Conservation (phyloP, 495 filamentous ascomycete genomes). For the Astrothelium macrocarpum region DNA sequence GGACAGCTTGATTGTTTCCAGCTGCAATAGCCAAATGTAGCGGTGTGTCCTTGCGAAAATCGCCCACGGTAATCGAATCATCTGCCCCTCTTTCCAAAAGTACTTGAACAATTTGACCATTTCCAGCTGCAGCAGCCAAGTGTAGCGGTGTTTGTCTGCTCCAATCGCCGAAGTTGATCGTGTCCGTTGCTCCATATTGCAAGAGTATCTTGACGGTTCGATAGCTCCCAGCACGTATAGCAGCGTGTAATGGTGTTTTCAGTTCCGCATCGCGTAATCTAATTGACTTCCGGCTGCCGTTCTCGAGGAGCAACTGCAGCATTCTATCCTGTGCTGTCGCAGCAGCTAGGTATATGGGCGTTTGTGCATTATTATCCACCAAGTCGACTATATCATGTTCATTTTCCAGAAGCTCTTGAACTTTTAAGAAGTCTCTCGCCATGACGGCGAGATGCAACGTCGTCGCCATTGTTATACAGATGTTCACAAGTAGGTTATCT, state of each 20-base stretch:
- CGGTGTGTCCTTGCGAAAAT: neutral
- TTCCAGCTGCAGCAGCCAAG: neutral
- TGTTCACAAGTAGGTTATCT: no score
- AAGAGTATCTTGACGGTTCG: neutral
- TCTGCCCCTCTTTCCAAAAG: neutral
- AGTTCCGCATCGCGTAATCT: neutral
- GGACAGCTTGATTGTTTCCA: neutral
- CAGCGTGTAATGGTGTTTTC: neutral
- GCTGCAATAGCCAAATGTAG: neutral
- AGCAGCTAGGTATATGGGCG: neutral
- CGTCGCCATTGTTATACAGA: no score
- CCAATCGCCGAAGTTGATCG: neutral
- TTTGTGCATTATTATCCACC: neutral
- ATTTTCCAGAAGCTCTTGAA: neutral
- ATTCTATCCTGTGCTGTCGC: neutral
- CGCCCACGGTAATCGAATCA: neutral
- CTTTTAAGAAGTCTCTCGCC: neutral
- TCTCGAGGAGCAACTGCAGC: neutral
- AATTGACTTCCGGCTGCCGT: neutral
- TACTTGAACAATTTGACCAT: neutral
- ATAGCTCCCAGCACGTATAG: neutral
- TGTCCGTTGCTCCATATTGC: neutral
- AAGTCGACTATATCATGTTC: no score
- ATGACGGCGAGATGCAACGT: neutral
- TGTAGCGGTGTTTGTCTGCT: neutral